Percentiles rank a stretch among this genome's conserved stretches.
phyloP scores from a whole-genome alignment of 768 basidiomycete species.

The Hygrophorus pudorinus region DNA sequence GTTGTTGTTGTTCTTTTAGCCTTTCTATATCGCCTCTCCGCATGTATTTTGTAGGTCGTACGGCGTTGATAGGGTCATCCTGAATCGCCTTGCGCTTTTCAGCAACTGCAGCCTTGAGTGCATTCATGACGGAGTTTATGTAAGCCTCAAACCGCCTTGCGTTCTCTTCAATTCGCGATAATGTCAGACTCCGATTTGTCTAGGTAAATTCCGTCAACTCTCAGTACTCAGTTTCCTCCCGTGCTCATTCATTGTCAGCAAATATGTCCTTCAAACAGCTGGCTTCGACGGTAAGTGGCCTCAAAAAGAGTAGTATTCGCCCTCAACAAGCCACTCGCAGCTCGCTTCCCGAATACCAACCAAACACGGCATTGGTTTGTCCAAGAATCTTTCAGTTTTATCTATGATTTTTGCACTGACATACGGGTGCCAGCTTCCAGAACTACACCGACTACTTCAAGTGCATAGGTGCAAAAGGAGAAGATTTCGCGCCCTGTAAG shows the following conservation, averaged over 20 bases:
- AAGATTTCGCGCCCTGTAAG: slow-evolving; percentile 97
- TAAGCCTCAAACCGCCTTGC: background rate
- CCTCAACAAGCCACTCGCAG: slow-evolving; percentile 26
- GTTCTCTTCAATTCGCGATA: too few species aligned
- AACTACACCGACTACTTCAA: slow-evolving; percentile 99
- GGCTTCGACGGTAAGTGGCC: slow-evolving; percentile 72
- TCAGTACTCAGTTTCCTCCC: background rate
- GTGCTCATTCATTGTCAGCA: slow-evolving; percentile 33
- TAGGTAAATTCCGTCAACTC: slow-evolving; percentile 31
- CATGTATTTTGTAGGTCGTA: slow-evolving; percentile 79
- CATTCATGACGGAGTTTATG: slow-evolving; percentile 53
- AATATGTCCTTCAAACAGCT: slow-evolving; percentile 88
- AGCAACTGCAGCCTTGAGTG: slow-evolving; percentile 82
- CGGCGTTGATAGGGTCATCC: slow-evolving; percentile 26
- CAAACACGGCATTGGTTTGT: slow-evolving; percentile 93
- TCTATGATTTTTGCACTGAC: background rate
- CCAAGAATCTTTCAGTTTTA: slow-evolving; percentile 4
- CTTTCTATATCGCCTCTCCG: slow-evolving; percentile 84
- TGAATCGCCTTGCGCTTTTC: slow-evolving; percentile 74
- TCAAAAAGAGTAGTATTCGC: background rate
- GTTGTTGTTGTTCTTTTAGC: slow-evolving; percentile 41
- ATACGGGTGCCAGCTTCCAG: slow-evolving; percentile 52
- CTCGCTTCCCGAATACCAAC: slow-evolving; percentile 85
- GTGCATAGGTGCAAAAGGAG: slow-evolving; percentile 93
- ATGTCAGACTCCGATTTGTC: slow-evolving; percentile 57